Conservation (phyloP, 176 grass and related monocot genomes). For the Secale cereale region DNA sequence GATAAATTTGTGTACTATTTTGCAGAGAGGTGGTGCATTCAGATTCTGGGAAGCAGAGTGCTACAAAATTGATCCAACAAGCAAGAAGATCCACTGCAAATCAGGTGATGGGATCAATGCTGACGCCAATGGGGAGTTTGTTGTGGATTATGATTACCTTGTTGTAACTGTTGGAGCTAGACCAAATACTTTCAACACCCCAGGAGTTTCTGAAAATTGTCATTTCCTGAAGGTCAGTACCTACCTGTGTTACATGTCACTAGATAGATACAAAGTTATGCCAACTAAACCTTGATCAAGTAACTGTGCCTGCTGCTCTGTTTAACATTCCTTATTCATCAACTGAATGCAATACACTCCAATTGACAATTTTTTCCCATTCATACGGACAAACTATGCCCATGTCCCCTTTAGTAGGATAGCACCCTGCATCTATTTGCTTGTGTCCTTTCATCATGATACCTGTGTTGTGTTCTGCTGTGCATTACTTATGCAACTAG, state of each 20-base stretch:
- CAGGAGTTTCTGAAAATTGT: constrained; percentile 85
- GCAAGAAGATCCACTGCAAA: constrained; percentile 71
- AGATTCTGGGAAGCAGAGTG: constrained; percentile 93
- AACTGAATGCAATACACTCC: not conserved
- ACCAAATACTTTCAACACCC: constrained; percentile 91
- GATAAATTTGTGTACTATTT: constrained; percentile 6
- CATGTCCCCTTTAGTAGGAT: not conserved
- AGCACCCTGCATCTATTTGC: not conserved
- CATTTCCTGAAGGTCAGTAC: constrained; percentile 88
- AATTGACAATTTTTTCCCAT: not conserved
- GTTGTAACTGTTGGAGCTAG: constrained; percentile 80
- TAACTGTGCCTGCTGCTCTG: not conserved
- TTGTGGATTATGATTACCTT: constrained; percentile 85
- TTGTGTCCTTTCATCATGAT: not conserved
- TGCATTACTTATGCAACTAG: not conserved
- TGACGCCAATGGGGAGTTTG: constrained; percentile 74
- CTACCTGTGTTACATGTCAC: not conserved
- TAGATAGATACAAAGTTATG: not conserved
- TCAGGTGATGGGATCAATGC: constrained; percentile 66
- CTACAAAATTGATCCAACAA: constrained; percentile 79
- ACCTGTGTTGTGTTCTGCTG: not conserved
- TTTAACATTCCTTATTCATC: not conserved
- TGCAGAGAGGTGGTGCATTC: constrained; percentile 67
- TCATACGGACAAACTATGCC: not conserved
- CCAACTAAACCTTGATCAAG: not conserved